phyloP scores from a whole-genome alignment of 108 stramenopile genomes.

The Nannochloropsis oceanica region DNA sequence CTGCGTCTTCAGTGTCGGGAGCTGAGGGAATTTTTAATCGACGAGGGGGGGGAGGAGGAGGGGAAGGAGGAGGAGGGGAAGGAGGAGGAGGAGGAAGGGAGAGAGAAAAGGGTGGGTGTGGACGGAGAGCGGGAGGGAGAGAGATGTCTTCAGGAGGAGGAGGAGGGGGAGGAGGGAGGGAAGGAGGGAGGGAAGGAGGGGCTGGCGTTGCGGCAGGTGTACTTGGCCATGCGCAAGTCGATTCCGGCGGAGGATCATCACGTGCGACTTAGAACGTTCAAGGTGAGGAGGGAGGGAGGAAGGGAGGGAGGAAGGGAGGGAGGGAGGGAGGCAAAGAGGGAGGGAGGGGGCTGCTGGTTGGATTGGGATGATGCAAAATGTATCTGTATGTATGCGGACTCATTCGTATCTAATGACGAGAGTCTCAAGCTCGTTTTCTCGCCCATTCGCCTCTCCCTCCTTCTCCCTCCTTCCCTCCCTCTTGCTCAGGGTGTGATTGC shows the following conservation, averaged over 20 bases:
- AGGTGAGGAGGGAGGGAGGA: neutral
- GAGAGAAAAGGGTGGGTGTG: neutral
- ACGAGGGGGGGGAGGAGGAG: neutral
- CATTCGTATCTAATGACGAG: neutral
- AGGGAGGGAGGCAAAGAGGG: neutral
- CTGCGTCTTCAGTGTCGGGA: neutral
- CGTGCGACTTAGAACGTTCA: neutral
- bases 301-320: neutral
- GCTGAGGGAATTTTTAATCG: neutral
- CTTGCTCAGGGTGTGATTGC: neutral
- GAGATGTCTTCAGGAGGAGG: neutral
- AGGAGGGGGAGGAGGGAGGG: neutral
- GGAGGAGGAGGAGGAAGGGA: neutral
- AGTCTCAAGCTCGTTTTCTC: neutral
- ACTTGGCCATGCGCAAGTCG: neutral
- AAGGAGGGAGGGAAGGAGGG: neutral
- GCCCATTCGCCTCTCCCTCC: no score
- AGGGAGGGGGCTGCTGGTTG: neutral
- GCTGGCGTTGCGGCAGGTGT: neutral
- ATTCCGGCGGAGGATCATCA: neutral
- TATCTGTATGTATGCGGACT: neutral
- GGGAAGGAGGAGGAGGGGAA: neutral
- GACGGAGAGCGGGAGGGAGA: neutral
- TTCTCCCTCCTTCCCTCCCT: neutral
- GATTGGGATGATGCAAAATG: neutral